phyloP scores from a whole-genome alignment of 306 rosid genomes.

The Styphnolobium japonicum region DNA sequence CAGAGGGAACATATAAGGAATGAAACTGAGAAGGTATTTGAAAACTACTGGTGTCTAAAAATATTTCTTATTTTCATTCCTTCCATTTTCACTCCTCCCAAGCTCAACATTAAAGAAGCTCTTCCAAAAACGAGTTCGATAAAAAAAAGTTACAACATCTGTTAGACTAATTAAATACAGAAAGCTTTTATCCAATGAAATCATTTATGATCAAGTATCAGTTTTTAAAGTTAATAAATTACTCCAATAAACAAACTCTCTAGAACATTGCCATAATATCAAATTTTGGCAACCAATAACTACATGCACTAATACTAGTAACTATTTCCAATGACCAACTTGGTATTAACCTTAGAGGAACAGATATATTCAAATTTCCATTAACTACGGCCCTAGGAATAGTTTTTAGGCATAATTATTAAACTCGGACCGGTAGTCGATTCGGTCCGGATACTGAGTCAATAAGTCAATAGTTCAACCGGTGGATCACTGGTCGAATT shows the following conservation, averaged over 20 bases:
- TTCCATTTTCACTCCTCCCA: neutral
- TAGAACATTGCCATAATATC: neutral
- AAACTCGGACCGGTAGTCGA: too few species aligned
- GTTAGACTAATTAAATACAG: neutral
- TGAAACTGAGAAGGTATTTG: neutral
- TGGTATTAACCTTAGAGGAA: neutral
- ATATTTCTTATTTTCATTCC: neutral
- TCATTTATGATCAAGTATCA: conserved; percentile 4
- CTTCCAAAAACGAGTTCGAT: neutral
- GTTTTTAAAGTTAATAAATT: conserved; percentile 9
- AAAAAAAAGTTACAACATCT: neutral
- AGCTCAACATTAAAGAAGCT: neutral
- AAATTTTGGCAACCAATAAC: neutral
- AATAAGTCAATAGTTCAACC: too few species aligned
- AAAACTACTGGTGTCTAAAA: neutral
- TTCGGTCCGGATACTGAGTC: too few species aligned
- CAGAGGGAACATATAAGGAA: neutral
- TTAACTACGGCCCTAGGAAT: neutral
- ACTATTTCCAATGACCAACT: neutral
- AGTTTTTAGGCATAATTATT: too few species aligned
- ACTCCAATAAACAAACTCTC: neutral
- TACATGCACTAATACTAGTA: neutral
- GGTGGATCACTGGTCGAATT: too few species aligned
- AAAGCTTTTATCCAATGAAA: neutral
- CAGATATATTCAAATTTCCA: neutral